Evolutionary conservation across 495 filamentous ascomycete species (phyloP).

Genomic region (Aspergillus taichungensis): DNA sequence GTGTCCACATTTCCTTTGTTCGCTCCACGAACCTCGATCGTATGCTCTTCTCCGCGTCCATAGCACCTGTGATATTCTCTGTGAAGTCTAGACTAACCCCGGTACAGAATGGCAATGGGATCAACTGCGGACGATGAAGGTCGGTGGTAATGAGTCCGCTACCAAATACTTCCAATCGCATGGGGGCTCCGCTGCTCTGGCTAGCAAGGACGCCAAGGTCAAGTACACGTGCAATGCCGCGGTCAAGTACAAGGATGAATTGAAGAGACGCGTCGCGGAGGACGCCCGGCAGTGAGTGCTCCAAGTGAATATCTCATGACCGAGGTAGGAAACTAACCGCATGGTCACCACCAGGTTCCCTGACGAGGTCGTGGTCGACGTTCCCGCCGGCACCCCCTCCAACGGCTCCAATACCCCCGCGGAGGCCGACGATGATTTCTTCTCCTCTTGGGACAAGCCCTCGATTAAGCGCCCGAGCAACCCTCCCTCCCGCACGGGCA

Average conservation of each 20-base stretch:
- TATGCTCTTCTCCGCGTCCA: slow-evolving; percentile 41
- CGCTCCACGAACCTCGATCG: slow-evolving; percentile 96
- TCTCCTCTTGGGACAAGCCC: slow-evolving; percentile 97
- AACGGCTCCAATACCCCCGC: slow-evolving; percentile 64
- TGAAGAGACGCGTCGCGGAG: slow-evolving; percentile 69
- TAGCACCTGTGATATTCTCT: neutral
- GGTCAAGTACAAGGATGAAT: slow-evolving; percentile 92
- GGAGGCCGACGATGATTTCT: slow-evolving; percentile 88
- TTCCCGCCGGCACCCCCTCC: slow-evolving; percentile 46
- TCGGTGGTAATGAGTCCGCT: slow-evolving; percentile 94
- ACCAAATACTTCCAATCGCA: slow-evolving; percentile 97
- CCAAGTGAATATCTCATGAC: neutral
- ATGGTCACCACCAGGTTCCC: slow-evolving; percentile 53
- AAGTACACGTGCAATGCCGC: slow-evolving; percentile 91
- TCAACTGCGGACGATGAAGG: slow-evolving; percentile 95
- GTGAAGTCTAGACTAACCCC: slow-evolving; percentile 12
- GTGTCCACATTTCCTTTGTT: slow-evolving; percentile 95
- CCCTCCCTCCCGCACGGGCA: slow-evolving; percentile 82
- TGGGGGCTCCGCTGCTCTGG: slow-evolving; percentile 84
- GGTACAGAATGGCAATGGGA: slow-evolving; percentile 98
- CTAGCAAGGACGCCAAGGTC: slow-evolving; percentile 90
- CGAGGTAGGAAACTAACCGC: slow-evolving; percentile 8
- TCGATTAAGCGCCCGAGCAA: slow-evolving; percentile 94
- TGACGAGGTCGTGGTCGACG: slow-evolving; percentile 76
- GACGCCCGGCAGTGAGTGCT: slow-evolving; percentile 66